Evolutionary conservation across 139 green algal species (phyloP), one percentile per base, ranked within the genome.

Genomic region (Choricystis sp.): DNA sequence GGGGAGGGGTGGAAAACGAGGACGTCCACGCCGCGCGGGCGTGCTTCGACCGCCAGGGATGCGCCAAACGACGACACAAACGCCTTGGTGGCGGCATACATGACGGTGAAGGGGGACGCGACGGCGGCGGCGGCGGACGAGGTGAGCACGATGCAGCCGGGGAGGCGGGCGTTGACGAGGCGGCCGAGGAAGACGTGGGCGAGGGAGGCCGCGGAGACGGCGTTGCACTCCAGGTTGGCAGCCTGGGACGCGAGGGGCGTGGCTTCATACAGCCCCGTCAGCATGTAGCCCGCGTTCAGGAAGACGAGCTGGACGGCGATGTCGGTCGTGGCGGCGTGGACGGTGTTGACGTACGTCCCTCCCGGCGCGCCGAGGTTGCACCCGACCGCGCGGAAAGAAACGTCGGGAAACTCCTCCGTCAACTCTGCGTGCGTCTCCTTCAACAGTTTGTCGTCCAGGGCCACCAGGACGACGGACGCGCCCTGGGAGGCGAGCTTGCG

Each of bases 181-280:
- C 69, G 66, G 4, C 62, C 59, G 2, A 96, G 68, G 69, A 98
- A 92, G 72, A 89, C 74, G 74, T 98, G 90, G 4, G 89, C 93
- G 64, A 98, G 87, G 31, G 78, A 66, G 49, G 96, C 88, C 1
- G 80, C 83, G 49, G 81, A 84, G 26, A 79, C 76, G 0, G 85
- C 79, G 67, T 98, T 98, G 82, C 90, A 96, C 75, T 96, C 86
- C 57, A 96, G 63, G 68, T 96, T 97, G 26, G 75, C 71, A 71
- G 85, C 68, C 25, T 93, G 79, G 30, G 72, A 65, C 16, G 88
- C 78, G 20, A 89, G 63, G 0, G 83, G 57, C 63, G 80, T 91
- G 74, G 60, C 73, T 49, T 88, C 78, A 73, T 96, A 97, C 71
- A 97, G 95, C 28, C 90, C 90, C 9, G 87, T 93, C 4, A 95